Evolutionary conservation across 208 protist genomes (phyloP), one percentile per base, ranked within the genome.

Genomic region (Leptomonas pyrrhocoris): DNA sequence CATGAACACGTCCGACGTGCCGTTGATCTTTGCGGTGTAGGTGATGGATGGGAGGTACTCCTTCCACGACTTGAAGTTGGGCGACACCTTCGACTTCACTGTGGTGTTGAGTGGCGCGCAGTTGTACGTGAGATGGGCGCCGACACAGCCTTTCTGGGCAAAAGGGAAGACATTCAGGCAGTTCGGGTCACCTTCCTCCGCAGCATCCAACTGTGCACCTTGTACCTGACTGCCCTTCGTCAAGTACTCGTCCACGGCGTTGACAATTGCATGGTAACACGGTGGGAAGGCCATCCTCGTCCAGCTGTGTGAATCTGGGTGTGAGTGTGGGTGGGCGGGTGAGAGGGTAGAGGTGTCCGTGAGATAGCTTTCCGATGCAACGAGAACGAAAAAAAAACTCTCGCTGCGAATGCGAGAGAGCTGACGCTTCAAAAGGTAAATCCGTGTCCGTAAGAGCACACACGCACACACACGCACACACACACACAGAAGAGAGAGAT

Each of bases 231-330:
- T 73, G 36, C 79, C 76, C 56, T 80, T 79, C 0, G 70, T 89
- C 34, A 88, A 40, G 65, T 81, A 88, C 45, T 83, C 66, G 59
- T 79, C 80, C 2, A 94, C 89, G 7, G 70, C 79, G 48, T 77
- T 65, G 28, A 54, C 23, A 0, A 94, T 45, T 23, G 88, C 73
- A 30, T 58, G 68, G 69, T 81, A 94, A 25, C 40, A 55, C 46
- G 69, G 68, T 0, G 79, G 66, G 25, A 74, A 63, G 23, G 60
- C 49, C 73, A 68, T 78, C 56, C 58, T 65, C 51, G 49, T 46
- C 56, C 18, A 23, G 11, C 9, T 38, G 7, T 38, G 3, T 9
- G 34, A 38, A 12, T 38, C 9, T 9, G 3, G 3, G 34, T 38
- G 34, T 38, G 34, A 12, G 7, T 38, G 34, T 9, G 3, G 34